Evolutionary conservation across 345 rosid genomes (phyloP).

Genomic region (Salix purpurea): DNA sequence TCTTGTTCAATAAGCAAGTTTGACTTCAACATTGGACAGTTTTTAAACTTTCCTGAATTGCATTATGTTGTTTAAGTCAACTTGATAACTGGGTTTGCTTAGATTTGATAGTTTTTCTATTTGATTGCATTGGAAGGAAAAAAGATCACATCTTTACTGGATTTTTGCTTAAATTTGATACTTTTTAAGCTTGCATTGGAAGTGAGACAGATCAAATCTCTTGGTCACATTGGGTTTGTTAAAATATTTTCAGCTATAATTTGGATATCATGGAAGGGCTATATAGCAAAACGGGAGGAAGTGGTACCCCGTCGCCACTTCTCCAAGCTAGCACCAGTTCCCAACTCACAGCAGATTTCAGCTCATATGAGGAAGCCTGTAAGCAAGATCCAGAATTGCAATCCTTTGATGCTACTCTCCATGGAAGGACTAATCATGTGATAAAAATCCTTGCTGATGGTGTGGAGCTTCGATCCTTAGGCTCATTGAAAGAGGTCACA

Average conservation of each 20-base stretch:
- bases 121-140: no score
- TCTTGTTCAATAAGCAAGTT: no score
- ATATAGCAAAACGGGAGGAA: constrained; percentile 27
- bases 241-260: background rate
- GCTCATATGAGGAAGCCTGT: constrained; percentile 71
- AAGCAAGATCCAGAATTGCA: constrained; percentile 56
- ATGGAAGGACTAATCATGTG: constrained; percentile 54
- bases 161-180: background rate
- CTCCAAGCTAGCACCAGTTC: constrained; percentile 29
- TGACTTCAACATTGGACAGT: no score
- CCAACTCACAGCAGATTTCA: constrained; percentile 43
- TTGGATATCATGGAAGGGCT: constrained; percentile 47
- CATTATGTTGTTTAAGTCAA: no score
- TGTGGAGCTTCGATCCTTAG: constrained; percentile 55
- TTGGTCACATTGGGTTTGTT: background rate
- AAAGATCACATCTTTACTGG: no score
- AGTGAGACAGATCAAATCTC: constrained; percentile 1
- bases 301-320: constrained; percentile 23
- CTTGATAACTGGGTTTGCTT: background rate
- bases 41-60: no score
- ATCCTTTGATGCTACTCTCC: constrained; percentile 60
- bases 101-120: no score
- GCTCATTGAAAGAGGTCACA: constrained; percentile 68
- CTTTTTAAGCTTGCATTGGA: background rate
- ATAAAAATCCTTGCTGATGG: constrained; percentile 47